phyloP scores from a whole-genome alignment of 2,329 filamentous ascomycete species.

The Trichoderma arundinaceum region DNA sequence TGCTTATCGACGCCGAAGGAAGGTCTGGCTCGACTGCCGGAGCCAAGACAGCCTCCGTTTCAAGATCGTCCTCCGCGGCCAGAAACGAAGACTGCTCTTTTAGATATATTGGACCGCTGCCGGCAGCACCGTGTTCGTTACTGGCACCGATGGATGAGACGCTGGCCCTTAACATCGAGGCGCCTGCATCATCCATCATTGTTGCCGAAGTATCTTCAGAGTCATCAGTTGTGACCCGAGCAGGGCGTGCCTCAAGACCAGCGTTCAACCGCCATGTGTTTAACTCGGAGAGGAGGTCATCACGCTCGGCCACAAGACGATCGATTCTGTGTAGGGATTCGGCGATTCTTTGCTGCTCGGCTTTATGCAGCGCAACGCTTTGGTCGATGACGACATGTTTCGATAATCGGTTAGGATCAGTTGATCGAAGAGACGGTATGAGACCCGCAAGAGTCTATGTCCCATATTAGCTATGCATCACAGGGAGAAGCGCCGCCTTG shows the following conservation, averaged over 20 bases:
- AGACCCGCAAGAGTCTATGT: constrained; percentile 45
- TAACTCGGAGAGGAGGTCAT: constrained; percentile 41
- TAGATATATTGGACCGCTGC: not conserved
- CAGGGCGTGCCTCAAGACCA: constrained; percentile 24
- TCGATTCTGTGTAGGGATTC: constrained; percentile 35
- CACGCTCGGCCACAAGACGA: constrained; percentile 38
- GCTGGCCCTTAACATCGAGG: not conserved
- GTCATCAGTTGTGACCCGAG: constrained; percentile 5
- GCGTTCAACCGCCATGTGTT: constrained; percentile 37
- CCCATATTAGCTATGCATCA: not conserved
- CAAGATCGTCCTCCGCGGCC: not conserved
- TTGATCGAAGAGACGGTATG: constrained; percentile 43
- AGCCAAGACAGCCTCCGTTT: not conserved
- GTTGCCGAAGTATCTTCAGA: not conserved
- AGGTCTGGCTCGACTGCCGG: not conserved
- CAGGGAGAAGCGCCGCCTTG: not conserved
- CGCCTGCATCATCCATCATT: not conserved
- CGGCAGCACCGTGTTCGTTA: not conserved
- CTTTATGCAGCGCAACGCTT: constrained; percentile 42
- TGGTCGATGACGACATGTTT: constrained; percentile 49
- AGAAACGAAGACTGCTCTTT: constrained; percentile 19
- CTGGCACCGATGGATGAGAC: not conserved
- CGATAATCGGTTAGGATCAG: constrained; percentile 46
- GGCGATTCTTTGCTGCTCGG: constrained; percentile 36
- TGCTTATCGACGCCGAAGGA: not conserved